Evolutionary conservation across 306 rosid species (phyloP), one percentile per base, ranked within the genome.

Genomic region (Begonia masoniana): DNA sequence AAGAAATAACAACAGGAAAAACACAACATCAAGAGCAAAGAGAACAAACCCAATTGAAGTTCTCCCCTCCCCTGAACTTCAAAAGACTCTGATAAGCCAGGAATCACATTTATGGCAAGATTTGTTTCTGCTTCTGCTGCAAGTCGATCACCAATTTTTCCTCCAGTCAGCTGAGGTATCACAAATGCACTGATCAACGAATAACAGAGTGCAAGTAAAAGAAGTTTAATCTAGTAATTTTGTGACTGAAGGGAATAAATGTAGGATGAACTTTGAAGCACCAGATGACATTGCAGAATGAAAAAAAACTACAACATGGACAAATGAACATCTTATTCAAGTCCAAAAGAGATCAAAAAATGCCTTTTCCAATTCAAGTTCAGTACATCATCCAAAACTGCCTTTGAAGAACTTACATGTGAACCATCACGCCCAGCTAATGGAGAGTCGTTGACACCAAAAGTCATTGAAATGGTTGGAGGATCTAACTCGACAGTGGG

Each of bases 31-130:
- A 31, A 59, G 52, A 56, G 21, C 48, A 54, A 62, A 61, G 12
- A 63, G 59, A 69, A 67, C 85, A 71, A 56, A 83, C 99, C 99
- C 43, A 91, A 74, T 73, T 91, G 99, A 65, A 91, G 86, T 79
- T 91, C 99, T 74, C 99, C 99, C 66, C 96, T 84, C 68, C 99
- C 99, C 74, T 86, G 99, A 70, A 91, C 99, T 84, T 91, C 99
- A 67, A 31, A 91, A 42, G 96, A 78, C 46, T 91, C 99, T 43
- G 94, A 77, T 65, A 86, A 63, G 61, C 96, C 99, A 13, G 99
- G 96, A 61, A 91, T 78, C 69, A 86, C 96, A 83, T 86, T 91
- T 68, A 91, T 83, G 61, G 99, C 99, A 57, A 91, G 95, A 74
- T 91, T 91, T 51, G 99, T 91, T 76, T 91, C 99, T 13, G 99